Percentiles rank a stretch among this genome's conserved stretches.
Evolutionary conservation across 768 basidiomycete genomes (phyloP).

Genomic region (Lactarius indigo): DNA sequence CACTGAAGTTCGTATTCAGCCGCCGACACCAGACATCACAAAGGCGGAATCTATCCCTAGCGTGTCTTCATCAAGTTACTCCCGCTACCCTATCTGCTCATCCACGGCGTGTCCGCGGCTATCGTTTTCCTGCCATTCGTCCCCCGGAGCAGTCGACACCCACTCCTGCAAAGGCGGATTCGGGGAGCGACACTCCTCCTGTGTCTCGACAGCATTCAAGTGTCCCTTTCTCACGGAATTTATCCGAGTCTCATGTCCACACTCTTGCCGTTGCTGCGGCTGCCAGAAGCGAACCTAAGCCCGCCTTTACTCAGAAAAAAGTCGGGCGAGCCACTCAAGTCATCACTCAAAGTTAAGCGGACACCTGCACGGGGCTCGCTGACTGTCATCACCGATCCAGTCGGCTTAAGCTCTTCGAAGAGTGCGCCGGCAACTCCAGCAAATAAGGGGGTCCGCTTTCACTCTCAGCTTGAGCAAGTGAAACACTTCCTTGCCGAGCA

Average conservation of each 20-base stretch:
- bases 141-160: constrained; percentile 45
- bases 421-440: constrained; percentile 83
- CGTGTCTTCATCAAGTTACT: constrained; percentile 14
- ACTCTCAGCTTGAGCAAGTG: constrained; percentile 86
- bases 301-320: constrained; percentile 71
- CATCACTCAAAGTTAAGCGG: constrained; percentile 77
- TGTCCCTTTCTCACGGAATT: constrained; percentile 12
- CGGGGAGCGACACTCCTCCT: constrained; percentile 16
- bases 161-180: constrained; percentile 35
- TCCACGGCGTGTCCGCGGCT: constrained; percentile 31
- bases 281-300: neutral
- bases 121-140: constrained; percentile 27
- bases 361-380: constrained; percentile 44
- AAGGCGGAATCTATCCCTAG: constrained; percentile 13
- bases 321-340: constrained; percentile 89
- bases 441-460: constrained; percentile 88
- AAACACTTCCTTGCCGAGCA: constrained; percentile 94
- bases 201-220: neutral
- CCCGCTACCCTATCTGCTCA: constrained; percentile 30
- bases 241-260: constrained; percentile 26
- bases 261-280: constrained; percentile 13
- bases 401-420: constrained; percentile 43
- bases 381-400: constrained; percentile 45
- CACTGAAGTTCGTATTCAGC: constrained; percentile 28
- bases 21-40: constrained; percentile 24